These are phyloP conservation scores for Cyberlindnera maritima DNA, from an alignment of 805 yeast species.

Conservation along the genomic window DNA sequence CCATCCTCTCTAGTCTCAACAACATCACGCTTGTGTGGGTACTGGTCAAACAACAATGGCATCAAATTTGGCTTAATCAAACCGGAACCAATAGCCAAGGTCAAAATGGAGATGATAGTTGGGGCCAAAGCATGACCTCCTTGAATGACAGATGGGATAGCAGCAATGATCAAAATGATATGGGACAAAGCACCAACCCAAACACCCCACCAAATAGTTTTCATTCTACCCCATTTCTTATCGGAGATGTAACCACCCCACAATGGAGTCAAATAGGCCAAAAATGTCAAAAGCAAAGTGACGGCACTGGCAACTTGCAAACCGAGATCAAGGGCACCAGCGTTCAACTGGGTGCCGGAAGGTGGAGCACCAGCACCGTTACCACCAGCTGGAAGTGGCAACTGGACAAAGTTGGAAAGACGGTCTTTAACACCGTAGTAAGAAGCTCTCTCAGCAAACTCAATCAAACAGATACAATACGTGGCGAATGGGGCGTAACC, in stretches of 20 bases:
- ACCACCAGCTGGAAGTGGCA: constrained; percentile 38
- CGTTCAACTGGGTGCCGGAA: constrained; percentile 22
- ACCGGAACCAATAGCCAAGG: constrained; percentile 77
- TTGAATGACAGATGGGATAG: constrained; percentile 53
- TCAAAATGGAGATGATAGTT: constrained; percentile 38
- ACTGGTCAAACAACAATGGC: constrained; percentile 74
- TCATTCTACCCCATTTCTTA: constrained; percentile 68
- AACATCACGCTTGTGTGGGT: constrained; percentile 56
- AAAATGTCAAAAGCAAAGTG: constrained; percentile 72
- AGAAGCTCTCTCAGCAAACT: constrained; percentile 77
- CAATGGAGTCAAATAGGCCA: constrained; percentile 80
- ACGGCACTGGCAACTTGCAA: constrained; percentile 65
- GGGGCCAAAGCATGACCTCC: constrained; percentile 61
- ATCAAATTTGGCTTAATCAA: constrained; percentile 73
- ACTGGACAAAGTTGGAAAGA: constrained; percentile 76
- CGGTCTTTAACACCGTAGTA: constrained; percentile 78
- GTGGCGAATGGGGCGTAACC: constrained; percentile 49
- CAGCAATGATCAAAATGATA: constrained; percentile 63
- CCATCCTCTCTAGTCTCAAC: constrained; percentile 59
- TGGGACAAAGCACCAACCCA: constrained; percentile 60
- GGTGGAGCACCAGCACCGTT: constrained; percentile 33
- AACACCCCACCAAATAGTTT: constrained; percentile 61
- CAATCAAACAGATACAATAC: constrained; percentile 61
- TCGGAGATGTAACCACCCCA: constrained; percentile 77
- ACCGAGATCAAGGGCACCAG: constrained; percentile 60